phyloP scores from a whole-genome alignment of 2,329 filamentous ascomycete genomes.

The Graphilbum fragrans region DNA sequence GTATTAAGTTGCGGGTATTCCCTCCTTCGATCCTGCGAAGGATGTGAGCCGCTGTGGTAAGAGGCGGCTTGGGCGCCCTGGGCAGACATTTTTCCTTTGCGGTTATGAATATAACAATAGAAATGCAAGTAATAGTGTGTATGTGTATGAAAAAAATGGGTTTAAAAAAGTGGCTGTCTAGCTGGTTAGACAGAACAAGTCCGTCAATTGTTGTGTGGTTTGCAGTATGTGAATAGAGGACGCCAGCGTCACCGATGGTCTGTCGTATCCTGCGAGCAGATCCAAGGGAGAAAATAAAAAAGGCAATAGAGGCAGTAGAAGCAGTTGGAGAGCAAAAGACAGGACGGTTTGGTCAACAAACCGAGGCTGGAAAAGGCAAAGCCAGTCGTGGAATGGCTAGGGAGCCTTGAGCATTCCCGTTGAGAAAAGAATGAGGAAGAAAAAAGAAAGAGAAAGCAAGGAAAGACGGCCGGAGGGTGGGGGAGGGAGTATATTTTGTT shows the following conservation, averaged over 20 bases:
- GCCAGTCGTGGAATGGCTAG: background rate
- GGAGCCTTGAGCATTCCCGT: slow-evolving; percentile 12
- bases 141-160: too few species aligned
- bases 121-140: too few species aligned
- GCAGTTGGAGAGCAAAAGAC: slow-evolving; percentile 17
- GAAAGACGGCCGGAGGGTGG: too few species aligned
- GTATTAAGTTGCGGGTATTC: slow-evolving; percentile 44
- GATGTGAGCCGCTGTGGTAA: slow-evolving; percentile 31
- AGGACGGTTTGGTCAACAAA: slow-evolving; percentile 35
- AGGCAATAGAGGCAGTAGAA: background rate
- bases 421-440: background rate
- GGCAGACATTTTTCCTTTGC: slow-evolving; percentile 37
- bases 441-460: background rate
- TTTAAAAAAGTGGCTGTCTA: too few species aligned
- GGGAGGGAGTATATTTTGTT: too few species aligned
- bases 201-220: too few species aligned
- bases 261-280: slow-evolving; percentile 8
- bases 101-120: too few species aligned
- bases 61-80: slow-evolving; percentile 24
- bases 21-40: slow-evolving; percentile 44
- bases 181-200: too few species aligned
- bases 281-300: slow-evolving; percentile 16
- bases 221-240: slow-evolving; percentile 8
- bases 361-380: slow-evolving; percentile 6
- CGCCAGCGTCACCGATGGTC: slow-evolving; percentile 17